phyloP scores from a whole-genome alignment of 179 eudicot genomes.

The Corrigiola litoralis region DNA sequence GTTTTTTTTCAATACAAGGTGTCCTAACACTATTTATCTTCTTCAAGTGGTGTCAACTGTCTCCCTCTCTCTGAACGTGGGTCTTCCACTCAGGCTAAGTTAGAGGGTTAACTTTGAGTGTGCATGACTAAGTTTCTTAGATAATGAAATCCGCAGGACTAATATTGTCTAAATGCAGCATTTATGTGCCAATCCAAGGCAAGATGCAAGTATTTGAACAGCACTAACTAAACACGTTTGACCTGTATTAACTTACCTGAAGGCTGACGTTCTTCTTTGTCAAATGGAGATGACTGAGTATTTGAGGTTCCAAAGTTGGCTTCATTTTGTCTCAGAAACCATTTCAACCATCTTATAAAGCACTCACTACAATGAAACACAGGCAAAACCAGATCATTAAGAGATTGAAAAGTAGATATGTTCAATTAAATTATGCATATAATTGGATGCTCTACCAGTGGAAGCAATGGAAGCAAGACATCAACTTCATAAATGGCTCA shows the following conservation, averaged over 20 bases:
- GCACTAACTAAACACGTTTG: neutral
- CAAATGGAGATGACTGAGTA: constrained; percentile 16
- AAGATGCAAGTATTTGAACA: neutral
- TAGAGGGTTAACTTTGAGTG: too few relatives aligned
- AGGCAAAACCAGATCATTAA: constrained; percentile 12
- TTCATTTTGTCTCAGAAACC: constrained; percentile 52
- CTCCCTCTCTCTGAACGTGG: too few relatives aligned
- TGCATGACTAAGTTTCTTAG: too few relatives aligned
- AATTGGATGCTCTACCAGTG: constrained; percentile 51
- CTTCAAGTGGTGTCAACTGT: too few relatives aligned
- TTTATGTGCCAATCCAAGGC: neutral
- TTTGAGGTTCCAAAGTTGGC: constrained; percentile 22
- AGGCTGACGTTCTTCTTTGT: constrained; percentile 30
- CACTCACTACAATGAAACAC: constrained; percentile 53
- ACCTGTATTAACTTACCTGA: constrained; percentile 25
- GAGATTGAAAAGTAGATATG: neutral
- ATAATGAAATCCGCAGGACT: too few relatives aligned
- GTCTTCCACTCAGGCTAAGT: too few relatives aligned
- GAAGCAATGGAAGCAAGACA: constrained; percentile 99
- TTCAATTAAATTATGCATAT: neutral
- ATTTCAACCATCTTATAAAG: constrained; percentile 86
- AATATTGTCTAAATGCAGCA: too few relatives aligned
- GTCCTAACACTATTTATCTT: too few relatives aligned
- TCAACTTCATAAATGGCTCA: constrained; percentile 82
- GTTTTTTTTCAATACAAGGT: too few relatives aligned